Percentiles rank a stretch among this genome's conserved stretches.
phyloP scores from a whole-genome alignment of 1,139 yeast species.

The Tardiomyces blankii region DNA sequence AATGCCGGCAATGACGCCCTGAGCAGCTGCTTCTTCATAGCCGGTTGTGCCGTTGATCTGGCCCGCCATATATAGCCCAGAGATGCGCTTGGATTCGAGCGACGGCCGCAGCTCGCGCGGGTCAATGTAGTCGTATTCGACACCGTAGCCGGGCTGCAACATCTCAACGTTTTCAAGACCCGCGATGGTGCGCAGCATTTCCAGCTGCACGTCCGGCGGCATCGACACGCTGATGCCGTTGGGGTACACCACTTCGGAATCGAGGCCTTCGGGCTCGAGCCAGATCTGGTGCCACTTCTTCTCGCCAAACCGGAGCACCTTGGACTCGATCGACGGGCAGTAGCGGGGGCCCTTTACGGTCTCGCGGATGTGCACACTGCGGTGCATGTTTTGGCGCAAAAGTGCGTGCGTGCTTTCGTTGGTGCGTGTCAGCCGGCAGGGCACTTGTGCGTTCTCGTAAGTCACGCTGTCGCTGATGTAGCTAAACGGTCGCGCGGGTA shows the following conservation, averaged over 20 bases:
- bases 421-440: slow-evolving; percentile 72
- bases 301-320: slow-evolving; percentile 68
- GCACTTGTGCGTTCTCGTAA: slow-evolving; percentile 39
- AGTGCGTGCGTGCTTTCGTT: slow-evolving; percentile 64
- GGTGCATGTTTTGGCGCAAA: slow-evolving; percentile 57
- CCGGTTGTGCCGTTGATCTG: slow-evolving; percentile 99
- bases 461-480: slow-evolving; percentile 60
- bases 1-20: slow-evolving; percentile 91
- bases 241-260: slow-evolving; percentile 79
- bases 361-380: slow-evolving; percentile 84
- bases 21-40: slow-evolving; percentile 97
- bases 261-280: slow-evolving; percentile 95
- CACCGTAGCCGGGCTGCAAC: slow-evolving; percentile 96
- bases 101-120: slow-evolving; percentile 77
- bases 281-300: slow-evolving; percentile 73
- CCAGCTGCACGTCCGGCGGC: slow-evolving; percentile 86
- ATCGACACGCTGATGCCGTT: slow-evolving; percentile 93
- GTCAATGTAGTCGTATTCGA: slow-evolving; percentile 92
- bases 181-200: slow-evolving; percentile 64
- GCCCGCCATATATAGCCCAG: slow-evolving; percentile 84
- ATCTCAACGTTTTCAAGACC: slow-evolving; percentile 83
- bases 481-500: slow-evolving; percentile 83
- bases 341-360: slow-evolving; percentile 95
- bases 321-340: slow-evolving; percentile 94
- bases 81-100: slow-evolving; percentile 68